Evolutionary conservation across 2,329 filamentous ascomycete genomes (phyloP).

Genomic region (Alternaria arbusti): DNA sequence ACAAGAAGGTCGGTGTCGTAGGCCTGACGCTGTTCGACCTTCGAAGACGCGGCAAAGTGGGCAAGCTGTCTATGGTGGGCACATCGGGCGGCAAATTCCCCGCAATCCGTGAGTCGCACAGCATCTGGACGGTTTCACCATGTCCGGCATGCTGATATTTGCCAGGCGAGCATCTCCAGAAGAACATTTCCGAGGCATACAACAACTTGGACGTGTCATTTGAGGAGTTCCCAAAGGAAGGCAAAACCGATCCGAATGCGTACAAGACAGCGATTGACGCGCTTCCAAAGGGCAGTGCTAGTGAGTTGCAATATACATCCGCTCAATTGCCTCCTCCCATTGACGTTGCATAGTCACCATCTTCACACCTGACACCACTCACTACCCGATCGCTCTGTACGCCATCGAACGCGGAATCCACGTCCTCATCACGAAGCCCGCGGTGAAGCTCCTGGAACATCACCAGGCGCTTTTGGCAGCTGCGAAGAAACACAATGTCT

Average conservation of each 20-base stretch:
- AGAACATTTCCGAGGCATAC: conserved; percentile 88
- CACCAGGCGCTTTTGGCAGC: conserved; percentile 78
- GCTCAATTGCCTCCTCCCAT: not conserved
- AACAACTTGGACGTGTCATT: conserved; percentile 89
- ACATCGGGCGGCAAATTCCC: conserved; percentile 89
- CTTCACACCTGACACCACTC: conserved; percentile 92
- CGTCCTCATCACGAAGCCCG: conserved; percentile 92
- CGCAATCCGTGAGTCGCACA: conserved; percentile 73
- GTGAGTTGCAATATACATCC: conserved; percentile 23
- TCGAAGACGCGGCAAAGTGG: conserved; percentile 85
- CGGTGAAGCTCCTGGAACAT: conserved; percentile 81
- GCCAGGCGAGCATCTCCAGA: conserved; percentile 79
- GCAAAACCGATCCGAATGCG: conserved; percentile 75
- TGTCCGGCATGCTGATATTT: conserved; percentile 21
- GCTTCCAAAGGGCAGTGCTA: conserved; percentile 80
- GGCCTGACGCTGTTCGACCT: conserved; percentile 89
- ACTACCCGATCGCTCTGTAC: conserved; percentile 90
- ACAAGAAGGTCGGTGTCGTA: conserved; percentile 96
- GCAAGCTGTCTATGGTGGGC: conserved; percentile 85
- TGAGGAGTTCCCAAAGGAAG: conserved; percentile 78
- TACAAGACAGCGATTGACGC: conserved; percentile 91
- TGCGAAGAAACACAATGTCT: conserved; percentile 76
- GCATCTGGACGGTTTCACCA: not conserved
- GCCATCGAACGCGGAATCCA: conserved; percentile 88
- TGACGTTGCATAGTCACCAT: conserved; percentile 71